A percentile compares a stretch with the other conserved stretches of the same genome.
These are phyloP conservation scores for Discostella stelligeroides DNA, from an alignment of 108 stramenopile species.

Conservation along the genomic window DNA sequence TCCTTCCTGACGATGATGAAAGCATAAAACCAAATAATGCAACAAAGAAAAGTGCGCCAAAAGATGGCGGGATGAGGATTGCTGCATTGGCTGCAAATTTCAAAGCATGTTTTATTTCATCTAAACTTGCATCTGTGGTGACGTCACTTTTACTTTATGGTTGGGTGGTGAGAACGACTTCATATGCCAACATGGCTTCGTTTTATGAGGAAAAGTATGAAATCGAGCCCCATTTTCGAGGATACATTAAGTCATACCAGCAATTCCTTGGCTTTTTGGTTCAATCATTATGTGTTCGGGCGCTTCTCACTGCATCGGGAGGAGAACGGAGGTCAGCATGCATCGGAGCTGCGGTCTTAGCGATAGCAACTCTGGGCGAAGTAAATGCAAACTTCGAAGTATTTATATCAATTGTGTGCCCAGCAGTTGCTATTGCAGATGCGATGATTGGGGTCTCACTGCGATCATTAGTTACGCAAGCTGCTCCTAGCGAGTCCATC, in stretches of 20 bases:
- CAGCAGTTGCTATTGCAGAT: slow-evolving; percentile 55
- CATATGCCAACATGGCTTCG: slow-evolving; percentile 66
- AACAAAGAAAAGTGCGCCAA: slow-evolving; percentile 12
- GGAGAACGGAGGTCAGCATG: slow-evolving; percentile 57
- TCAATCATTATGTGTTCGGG: slow-evolving; percentile 56
- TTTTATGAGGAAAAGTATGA: slow-evolving; percentile 86
- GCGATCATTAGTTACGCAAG: slow-evolving; percentile 65
- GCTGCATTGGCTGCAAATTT: slow-evolving; percentile 55
- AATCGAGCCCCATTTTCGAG: slow-evolving; percentile 67
- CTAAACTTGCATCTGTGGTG: slow-evolving; percentile 57
- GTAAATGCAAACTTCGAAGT: slow-evolving; percentile 37
- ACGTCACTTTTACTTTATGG: slow-evolving; percentile 55
- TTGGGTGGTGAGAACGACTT: slow-evolving; percentile 65
- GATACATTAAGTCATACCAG: slow-evolving; percentile 77
- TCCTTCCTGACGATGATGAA: slow-evolving; percentile 47
- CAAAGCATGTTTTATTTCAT: slow-evolving; percentile 60
- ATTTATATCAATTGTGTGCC: slow-evolving; percentile 56
- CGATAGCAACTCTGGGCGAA: slow-evolving; percentile 56
- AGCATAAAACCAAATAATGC: slow-evolving; percentile 10
- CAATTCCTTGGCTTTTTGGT: slow-evolving; percentile 58
- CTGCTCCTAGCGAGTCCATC: slow-evolving; percentile 65
- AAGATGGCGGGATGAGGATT: slow-evolving; percentile 7
- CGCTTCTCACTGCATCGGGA: slow-evolving; percentile 49
- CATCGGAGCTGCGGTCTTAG: slow-evolving; percentile 49
- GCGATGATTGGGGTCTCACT: slow-evolving; percentile 58